phyloP scores from a whole-genome alignment of 2,329 filamentous ascomycete genomes.

The Diplodia sapinea region DNA sequence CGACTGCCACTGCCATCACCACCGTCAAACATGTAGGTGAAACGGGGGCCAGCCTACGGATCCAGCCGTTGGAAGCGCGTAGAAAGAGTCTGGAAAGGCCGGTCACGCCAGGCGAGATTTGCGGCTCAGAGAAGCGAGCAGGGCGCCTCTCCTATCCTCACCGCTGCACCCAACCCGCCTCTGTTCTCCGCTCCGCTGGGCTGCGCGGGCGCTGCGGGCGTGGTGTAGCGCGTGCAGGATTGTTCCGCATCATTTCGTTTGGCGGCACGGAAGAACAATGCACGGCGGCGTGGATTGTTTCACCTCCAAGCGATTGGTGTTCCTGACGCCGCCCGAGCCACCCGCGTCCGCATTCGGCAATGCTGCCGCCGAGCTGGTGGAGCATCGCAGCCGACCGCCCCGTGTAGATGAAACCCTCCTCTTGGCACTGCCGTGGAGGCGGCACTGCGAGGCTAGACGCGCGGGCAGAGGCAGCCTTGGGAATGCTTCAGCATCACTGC shows the following conservation, averaged over 20 bases:
- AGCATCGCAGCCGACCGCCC: conserved; percentile 6
- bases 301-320: conserved; percentile 28
- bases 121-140: conserved; percentile 19
- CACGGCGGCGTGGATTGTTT: conserved; percentile 16
- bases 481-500: conserved; percentile 19
- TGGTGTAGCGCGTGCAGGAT: conserved; percentile 13
- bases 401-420: conserved; percentile 22
- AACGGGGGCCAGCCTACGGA: neutral
- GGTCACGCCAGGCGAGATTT: conserved; percentile 14
- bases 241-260: conserved; percentile 29
- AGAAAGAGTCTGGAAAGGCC: conserved; percentile 21
- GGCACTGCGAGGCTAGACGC: neutral
- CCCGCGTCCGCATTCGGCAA: conserved; percentile 2
- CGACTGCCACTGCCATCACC: neutral
- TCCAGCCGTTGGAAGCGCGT: neutral
- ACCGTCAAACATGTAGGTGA: neutral
- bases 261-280: conserved; percentile 20
- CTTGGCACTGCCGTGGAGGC: conserved; percentile 18
- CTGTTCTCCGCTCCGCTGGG: neutral
- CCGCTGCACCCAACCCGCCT: neutral
- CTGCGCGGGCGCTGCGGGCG: neutral
- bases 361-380: conserved; percentile 16
- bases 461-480: conserved; percentile 13
- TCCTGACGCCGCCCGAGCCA: conserved; percentile 24
- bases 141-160: neutral